Conservation (phyloP, 2,329 filamentous ascomycete genomes). For the Trichoderma brevicompactum region DNA sequence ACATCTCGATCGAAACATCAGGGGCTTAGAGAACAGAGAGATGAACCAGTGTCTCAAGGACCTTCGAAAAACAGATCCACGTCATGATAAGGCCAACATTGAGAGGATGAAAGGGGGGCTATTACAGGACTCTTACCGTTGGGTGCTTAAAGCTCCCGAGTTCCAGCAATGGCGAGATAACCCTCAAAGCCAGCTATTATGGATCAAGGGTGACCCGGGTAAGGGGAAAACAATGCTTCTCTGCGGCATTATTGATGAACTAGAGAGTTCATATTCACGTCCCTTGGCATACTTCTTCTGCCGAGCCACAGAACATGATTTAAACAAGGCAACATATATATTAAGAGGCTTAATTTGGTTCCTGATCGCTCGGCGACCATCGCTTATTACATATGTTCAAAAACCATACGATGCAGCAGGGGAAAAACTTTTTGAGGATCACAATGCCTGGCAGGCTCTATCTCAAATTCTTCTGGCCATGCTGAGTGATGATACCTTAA, state of each 20-base stretch:
- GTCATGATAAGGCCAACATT: neutral
- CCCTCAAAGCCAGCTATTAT: conserved; percentile 33
- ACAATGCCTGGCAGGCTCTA: conserved; percentile 45
- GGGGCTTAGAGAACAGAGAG: neutral
- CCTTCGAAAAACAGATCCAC: neutral
- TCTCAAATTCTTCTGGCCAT: conserved; percentile 46
- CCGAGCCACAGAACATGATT: conserved; percentile 33
- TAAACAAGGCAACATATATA: conserved; percentile 47
- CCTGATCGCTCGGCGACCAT: conserved; percentile 44
- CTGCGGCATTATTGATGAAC: conserved; percentile 41
- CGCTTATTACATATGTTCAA: conserved; percentile 38
- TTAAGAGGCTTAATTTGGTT: conserved; percentile 41
- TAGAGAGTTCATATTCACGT: neutral
- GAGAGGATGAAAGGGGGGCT: neutral
- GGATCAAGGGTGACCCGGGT: conserved; percentile 47
- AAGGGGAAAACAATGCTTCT: conserved; percentile 53
- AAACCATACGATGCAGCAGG: conserved; percentile 42
- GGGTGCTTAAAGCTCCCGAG: neutral
- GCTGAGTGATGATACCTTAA: conserved; percentile 40
- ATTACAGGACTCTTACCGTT: neutral
- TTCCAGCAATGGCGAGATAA: conserved; percentile 26
- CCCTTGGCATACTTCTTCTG: conserved; percentile 12
- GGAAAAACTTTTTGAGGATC: conserved; percentile 45
- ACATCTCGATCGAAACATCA: neutral
- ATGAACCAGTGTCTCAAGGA: conserved; percentile 32